Evolutionary conservation across 805 yeast species (phyloP).

Genomic region (Pichia eremophila): DNA sequence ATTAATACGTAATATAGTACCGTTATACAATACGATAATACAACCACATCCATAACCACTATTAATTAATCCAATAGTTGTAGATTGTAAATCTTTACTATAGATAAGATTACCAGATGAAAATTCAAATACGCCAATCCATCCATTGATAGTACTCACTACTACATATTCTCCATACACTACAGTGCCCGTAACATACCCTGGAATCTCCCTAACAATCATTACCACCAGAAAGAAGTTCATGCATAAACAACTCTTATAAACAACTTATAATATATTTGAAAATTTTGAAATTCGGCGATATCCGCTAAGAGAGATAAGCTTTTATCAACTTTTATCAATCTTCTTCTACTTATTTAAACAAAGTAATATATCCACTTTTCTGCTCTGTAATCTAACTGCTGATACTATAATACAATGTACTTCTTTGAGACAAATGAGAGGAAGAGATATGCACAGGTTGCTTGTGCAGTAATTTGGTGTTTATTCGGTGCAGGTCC

Average conservation of each 20-base stretch:
- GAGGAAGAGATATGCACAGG: constrained; percentile 31
- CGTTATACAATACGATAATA: not conserved
- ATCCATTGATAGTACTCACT: not conserved
- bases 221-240: not conserved
- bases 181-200: not conserved
- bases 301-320: too few relatives aligned
- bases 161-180: not conserved
- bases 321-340: too few relatives aligned
- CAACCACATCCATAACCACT: not conserved
- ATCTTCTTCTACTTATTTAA: not conserved
- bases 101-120: not conserved
- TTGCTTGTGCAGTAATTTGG: constrained; percentile 44
- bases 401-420: constrained; percentile 11
- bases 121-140: not conserved
- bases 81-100: not conserved
- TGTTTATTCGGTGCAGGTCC: constrained; percentile 50
- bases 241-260: too few relatives aligned
- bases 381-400: not conserved
- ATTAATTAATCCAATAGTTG: not conserved
- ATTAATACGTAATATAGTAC: not conserved
- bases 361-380: not conserved
- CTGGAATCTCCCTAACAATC: not conserved
- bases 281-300: too few relatives aligned
- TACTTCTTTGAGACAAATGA: constrained; percentile 24
- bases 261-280: too few relatives aligned